A percentile compares a stretch with the other conserved stretches of the same genome.
phyloP scores from a whole-genome alignment of 2,329 filamentous ascomycete species.

The Penicillium sp. region DNA sequence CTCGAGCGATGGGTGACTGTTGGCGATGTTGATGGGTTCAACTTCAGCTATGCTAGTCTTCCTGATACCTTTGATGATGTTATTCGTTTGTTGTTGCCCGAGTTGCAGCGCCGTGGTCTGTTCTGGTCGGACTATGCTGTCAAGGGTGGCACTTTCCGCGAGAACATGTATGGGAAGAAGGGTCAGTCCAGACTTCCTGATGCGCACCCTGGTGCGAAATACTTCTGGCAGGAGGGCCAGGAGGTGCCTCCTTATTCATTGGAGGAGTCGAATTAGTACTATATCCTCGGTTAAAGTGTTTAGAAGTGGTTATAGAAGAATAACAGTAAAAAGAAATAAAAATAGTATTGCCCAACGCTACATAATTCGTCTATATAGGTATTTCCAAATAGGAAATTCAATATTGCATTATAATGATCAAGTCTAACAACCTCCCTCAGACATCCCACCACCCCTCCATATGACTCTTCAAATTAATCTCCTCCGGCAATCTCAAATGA shows the following conservation, averaged over 20 bases:
- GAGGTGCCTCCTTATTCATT: constrained; percentile 31
- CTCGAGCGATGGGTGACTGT: constrained; percentile 39
- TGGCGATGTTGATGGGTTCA: constrained; percentile 38
- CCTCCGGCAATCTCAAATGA: constrained; percentile 58
- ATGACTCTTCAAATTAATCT: constrained; percentile 59
- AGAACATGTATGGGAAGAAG: constrained; percentile 38
- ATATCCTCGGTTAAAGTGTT: background rate
- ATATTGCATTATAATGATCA: background rate
- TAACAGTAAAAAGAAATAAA: background rate
- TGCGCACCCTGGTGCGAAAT: constrained; percentile 38
- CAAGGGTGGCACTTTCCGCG: constrained; percentile 38
- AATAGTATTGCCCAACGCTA: background rate
- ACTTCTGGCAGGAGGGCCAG: constrained; percentile 37
- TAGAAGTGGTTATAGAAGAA: background rate
- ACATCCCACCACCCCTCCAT: constrained; percentile 68
- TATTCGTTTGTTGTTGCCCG: constrained; percentile 33
- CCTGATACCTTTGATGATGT: constrained; percentile 40
- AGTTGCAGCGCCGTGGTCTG: constrained; percentile 34
- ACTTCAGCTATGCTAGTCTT: constrained; percentile 34
- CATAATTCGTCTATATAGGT: background rate
- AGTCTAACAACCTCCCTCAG: constrained; percentile 12
- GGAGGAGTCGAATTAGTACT: constrained; percentile 6
- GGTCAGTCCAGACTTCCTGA: constrained; percentile 32
- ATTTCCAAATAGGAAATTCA: background rate
- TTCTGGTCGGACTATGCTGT: constrained; percentile 42